phyloP scores from a whole-genome alignment of 768 basidiomycete genomes.

The Panaeolus cyanescens region DNA sequence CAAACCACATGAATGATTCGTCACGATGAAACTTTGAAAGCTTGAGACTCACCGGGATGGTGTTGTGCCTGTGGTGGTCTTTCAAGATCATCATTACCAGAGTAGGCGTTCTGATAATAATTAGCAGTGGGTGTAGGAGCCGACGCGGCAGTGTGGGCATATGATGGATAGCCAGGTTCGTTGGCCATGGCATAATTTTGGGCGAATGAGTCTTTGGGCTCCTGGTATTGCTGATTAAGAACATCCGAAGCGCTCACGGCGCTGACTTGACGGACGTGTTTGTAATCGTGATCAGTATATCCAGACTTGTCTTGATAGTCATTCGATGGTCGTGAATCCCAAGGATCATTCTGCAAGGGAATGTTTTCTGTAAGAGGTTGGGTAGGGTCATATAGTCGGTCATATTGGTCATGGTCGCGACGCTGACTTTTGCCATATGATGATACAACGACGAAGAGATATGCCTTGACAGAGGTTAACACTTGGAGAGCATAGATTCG shows the following conservation, averaged over 20 bases:
- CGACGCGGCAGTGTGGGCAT: constrained; percentile 38
- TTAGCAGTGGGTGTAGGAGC: constrained; percentile 36
- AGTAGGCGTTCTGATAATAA: constrained; percentile 32
- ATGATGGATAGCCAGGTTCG: constrained; percentile 23
- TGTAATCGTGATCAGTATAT: constrained; percentile 32
- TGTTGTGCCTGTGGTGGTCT: constrained; percentile 39
- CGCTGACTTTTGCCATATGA: constrained; percentile 76
- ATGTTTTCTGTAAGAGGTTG: constrained; percentile 57
- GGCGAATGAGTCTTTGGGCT: constrained; percentile 44
- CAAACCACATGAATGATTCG: constrained; percentile 8
- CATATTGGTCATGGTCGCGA: constrained; percentile 80
- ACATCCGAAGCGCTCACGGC: constrained; percentile 57
- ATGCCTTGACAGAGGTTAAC: constrained; percentile 37
- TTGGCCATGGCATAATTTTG: constrained; percentile 31
- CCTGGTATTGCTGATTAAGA: constrained; percentile 47
- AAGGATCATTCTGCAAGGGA: constrained; percentile 69
- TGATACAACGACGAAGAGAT: constrained; percentile 43
- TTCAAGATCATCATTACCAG: constrained; percentile 28
- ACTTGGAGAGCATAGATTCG: constrained; percentile 6
- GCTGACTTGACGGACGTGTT: constrained; percentile 59
- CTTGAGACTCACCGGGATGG: constrained; percentile 49
- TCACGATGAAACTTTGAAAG: constrained; percentile 16
- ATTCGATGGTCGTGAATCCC: constrained; percentile 63
- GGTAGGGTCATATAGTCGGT: constrained; percentile 64
- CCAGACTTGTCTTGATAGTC: constrained; percentile 27